Conservation (phyloP, 106 monocot species). For the Dioscorea alata region DNA sequence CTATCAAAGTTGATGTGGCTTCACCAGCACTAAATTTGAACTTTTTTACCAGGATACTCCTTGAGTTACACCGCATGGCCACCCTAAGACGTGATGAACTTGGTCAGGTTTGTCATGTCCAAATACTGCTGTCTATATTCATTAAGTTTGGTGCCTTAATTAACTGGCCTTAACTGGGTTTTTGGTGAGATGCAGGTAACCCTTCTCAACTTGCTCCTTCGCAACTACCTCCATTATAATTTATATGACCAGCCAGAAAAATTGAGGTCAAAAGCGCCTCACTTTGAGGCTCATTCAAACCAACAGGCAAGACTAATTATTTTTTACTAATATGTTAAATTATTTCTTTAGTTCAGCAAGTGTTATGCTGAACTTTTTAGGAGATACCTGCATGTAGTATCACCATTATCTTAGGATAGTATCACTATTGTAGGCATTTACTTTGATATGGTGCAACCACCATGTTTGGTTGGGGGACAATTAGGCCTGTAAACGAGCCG, state of each 20-base stretch:
- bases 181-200: slow-evolving; percentile 62
- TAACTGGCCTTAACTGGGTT: not conserved
- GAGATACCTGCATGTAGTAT: no score
- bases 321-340: no score
- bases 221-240: slow-evolving; percentile 99
- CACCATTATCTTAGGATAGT: no score
- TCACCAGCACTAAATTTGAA: no score
- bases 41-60: slow-evolving; percentile 51
- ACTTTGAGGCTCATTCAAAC: slow-evolving; percentile 95
- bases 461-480: no score
- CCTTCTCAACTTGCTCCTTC: slow-evolving; percentile 90
- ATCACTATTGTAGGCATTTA: no score
- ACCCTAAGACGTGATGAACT: slow-evolving; percentile 87
- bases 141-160: not conserved
- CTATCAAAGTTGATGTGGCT: not conserved
- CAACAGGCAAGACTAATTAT: slow-evolving; percentile 54
- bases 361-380: no score
- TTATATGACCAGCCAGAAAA: no score
- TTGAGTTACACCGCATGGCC: slow-evolving; percentile 84
- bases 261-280: no score
- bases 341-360: no score
- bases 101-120: slow-evolving; percentile 79
- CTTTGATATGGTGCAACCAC: no score
- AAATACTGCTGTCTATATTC: not conserved
- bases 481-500: no score